Evolutionary conservation across 805 yeast genomes (phyloP).

Genomic region (Starmerella etchellsii): DNA sequence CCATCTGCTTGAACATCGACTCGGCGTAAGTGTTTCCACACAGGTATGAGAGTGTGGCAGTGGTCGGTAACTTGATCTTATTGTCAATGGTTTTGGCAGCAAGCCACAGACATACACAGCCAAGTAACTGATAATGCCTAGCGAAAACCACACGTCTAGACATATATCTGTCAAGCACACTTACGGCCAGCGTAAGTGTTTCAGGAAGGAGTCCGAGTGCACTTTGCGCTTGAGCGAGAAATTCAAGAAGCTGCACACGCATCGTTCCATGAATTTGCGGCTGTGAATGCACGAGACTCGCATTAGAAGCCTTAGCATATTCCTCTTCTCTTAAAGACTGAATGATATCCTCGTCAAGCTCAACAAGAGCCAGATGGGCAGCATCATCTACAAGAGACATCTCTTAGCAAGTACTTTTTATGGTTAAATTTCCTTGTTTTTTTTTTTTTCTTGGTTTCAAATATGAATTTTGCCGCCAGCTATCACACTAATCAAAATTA

Average conservation of each 20-base stretch:
- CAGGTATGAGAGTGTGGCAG: constrained; percentile 54
- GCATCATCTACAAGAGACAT: constrained; percentile 15
- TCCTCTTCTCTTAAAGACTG: constrained; percentile 11
- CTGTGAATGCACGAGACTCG: constrained; percentile 64
- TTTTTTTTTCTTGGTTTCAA: too few species aligned
- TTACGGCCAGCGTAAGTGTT: constrained; percentile 56
- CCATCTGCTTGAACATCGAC: constrained; percentile 61
- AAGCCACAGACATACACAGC: constrained; percentile 86
- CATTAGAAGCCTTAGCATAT: constrained; percentile 33
- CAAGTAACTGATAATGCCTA: constrained; percentile 80
- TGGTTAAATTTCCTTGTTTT: too few species aligned
- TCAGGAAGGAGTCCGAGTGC: constrained; percentile 50
- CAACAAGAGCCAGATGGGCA: constrained; percentile 19
- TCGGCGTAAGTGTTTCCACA: constrained; percentile 57
- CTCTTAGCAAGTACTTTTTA: too few species aligned
- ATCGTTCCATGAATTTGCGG: constrained; percentile 70
- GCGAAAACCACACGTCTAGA: constrained; percentile 71
- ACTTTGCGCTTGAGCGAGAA: constrained; percentile 52
- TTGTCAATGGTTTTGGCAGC: constrained; percentile 75
- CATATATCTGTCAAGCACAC: constrained; percentile 81
- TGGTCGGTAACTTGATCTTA: constrained; percentile 61
- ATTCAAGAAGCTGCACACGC: constrained; percentile 66
- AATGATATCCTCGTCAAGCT: constrained; percentile 18
- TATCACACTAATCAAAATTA: not conserved
- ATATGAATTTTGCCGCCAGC: too few species aligned